A percentile compares a stretch with the other conserved stretches of the same genome.
These are phyloP conservation scores for Purshia tridentata DNA, from an alignment of 306 rosid species.

Conservation along the genomic window DNA sequence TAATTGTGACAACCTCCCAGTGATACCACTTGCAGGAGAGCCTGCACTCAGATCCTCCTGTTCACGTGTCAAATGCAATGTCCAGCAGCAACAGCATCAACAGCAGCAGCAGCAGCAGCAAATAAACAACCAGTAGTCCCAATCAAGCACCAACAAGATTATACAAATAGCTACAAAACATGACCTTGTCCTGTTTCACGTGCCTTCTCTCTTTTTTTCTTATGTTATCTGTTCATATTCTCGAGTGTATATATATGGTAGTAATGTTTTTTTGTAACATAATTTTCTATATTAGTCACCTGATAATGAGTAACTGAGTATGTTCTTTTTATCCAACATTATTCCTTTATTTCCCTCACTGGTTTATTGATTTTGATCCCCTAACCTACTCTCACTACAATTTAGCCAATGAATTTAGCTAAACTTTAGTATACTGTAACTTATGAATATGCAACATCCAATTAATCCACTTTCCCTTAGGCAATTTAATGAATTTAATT, in stretches of 20 bases:
- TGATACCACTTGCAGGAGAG: constrained; percentile 40
- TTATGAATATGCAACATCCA: background rate
- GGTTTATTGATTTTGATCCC: constrained; percentile 28
- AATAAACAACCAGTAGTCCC: background rate
- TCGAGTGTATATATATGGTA: no score
- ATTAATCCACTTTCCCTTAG: background rate
- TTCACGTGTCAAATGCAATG: constrained; percentile 41
- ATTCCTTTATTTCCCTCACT: constrained; percentile 13
- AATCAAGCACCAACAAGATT: constrained; percentile 19
- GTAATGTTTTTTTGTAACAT: background rate
- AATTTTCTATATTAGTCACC: constrained; percentile 23
- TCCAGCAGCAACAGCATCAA: constrained; percentile 27
- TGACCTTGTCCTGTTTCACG: no score
- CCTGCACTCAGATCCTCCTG: constrained; percentile 32
- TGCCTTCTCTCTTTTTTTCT: no score
- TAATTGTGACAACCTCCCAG: constrained; percentile 75
- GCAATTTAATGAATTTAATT: no score
- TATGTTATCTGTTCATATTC: no score
- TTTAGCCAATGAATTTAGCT: constrained; percentile 21
- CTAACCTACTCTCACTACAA: constrained; percentile 12
- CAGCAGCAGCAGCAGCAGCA: background rate
- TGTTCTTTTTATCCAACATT: constrained; percentile 31
- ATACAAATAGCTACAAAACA: no score
- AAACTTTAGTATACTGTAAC: background rate
- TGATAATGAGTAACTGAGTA: constrained; percentile 30